Percentiles rank a stretch among this genome's conserved stretches.
phyloP scores from a whole-genome alignment of 495 filamentous ascomycete genomes.

The Aspergillus saccharolyticus region DNA sequence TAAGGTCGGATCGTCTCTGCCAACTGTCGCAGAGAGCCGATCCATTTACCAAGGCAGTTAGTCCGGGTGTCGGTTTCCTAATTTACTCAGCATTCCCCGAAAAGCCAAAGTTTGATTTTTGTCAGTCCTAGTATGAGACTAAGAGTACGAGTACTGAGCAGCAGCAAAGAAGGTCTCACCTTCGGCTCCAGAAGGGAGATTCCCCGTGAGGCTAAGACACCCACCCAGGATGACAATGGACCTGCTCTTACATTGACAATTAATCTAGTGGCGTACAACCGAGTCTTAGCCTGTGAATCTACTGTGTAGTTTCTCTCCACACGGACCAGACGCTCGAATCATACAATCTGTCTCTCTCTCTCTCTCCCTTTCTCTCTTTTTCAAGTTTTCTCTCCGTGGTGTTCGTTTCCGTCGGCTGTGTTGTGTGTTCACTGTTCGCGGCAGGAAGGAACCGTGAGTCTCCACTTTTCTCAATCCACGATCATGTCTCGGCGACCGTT shows the following conservation, averaged over 20 bases:
- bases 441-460: not conserved
- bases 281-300: not conserved
- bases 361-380: no score
- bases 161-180: conserved; percentile 1
- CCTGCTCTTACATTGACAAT: not conserved
- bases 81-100: not conserved
- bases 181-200: not conserved
- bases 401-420: not conserved
- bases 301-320: no score
- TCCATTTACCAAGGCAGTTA: not conserved
- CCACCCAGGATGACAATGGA: no score
- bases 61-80: not conserved
- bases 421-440: not conserved
- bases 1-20: not conserved
- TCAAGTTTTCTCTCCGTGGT: no score
- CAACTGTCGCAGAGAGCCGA: not conserved
- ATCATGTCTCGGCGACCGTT: conserved; percentile 3
- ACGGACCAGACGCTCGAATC: no score
- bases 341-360: no score
- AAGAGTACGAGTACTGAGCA: no score
- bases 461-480: not conserved
- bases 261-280: no score
- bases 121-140: not conserved
- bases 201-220: not conserved
- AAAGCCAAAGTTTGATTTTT: not conserved